These are phyloP conservation scores for Candida nonsorbophila DNA, from an alignment of 805 yeast species.

Conservation along the genomic window DNA sequence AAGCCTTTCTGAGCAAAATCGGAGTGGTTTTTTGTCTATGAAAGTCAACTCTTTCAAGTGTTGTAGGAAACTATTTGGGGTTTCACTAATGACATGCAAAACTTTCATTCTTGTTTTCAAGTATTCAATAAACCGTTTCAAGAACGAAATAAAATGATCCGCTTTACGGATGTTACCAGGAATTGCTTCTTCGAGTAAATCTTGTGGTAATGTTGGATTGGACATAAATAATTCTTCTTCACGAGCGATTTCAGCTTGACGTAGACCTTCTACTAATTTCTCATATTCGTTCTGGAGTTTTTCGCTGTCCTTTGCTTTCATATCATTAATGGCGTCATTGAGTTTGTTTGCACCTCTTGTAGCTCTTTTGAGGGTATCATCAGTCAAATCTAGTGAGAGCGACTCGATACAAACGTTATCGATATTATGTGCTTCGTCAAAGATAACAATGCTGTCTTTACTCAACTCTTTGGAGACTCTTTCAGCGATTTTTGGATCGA, in stretches of 20 bases:
- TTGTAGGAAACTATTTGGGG: constrained; percentile 87
- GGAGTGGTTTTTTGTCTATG: constrained; percentile 85
- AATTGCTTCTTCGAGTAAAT: constrained; percentile 83
- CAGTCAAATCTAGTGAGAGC: constrained; percentile 84
- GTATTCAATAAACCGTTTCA: constrained; percentile 90
- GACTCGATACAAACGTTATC: constrained; percentile 99
- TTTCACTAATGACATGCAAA: constrained; percentile 94
- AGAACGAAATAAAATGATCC: constrained; percentile 91
- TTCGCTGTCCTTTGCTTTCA: constrained; percentile 75
- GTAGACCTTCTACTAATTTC: constrained; percentile 80
- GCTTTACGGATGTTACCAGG: constrained; percentile 98
- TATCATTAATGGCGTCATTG: constrained; percentile 77
- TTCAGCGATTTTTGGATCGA: constrained; percentile 96
- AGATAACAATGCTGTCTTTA: constrained; percentile 88
- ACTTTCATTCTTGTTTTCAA: constrained; percentile 97
- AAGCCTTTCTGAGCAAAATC: constrained; percentile 88
- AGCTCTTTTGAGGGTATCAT: constrained; percentile 81
- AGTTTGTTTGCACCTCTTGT: constrained; percentile 79
- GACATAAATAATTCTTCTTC: constrained; percentile 69
- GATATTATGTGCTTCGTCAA: constrained; percentile 98
- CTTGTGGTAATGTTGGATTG: constrained; percentile 82
- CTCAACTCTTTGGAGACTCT: constrained; percentile 89
- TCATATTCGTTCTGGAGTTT: constrained; percentile 88
- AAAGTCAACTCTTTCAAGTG: constrained; percentile 91
- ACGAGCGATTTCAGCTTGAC: constrained; percentile 68